phyloP scores from a whole-genome alignment of 352 stramenopile species.

The Globisporangium echinulatum region DNA sequence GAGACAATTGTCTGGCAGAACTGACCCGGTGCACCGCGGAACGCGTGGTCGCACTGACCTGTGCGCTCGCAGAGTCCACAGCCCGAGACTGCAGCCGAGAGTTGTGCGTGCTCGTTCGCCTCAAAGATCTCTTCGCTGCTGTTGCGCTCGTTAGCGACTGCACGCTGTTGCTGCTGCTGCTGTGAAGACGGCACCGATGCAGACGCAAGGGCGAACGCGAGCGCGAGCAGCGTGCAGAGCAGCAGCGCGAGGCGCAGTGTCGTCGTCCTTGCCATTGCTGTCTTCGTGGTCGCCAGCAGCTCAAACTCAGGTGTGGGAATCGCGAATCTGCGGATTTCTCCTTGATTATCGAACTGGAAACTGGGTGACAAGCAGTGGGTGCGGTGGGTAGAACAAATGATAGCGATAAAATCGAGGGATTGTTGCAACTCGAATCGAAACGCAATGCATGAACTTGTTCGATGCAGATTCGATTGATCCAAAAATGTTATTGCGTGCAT shows the following conservation, averaged over 20 bases:
- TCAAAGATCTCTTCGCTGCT: constrained; percentile 15
- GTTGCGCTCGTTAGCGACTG: too few relatives aligned
- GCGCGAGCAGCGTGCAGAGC: constrained; percentile 3
- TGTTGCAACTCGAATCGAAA: too few relatives aligned
- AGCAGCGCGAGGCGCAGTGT: constrained; percentile 12
- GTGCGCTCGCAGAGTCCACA: constrained; percentile 57
- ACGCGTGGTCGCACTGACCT: constrained; percentile 55
- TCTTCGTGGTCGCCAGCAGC: too few relatives aligned
- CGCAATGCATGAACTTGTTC: too few relatives aligned
- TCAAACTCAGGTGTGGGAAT: neutral
- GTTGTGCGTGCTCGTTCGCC: constrained; percentile 24
- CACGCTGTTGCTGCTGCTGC: constrained; percentile 2
- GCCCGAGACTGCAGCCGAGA: constrained; percentile 45
- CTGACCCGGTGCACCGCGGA: constrained; percentile 45
- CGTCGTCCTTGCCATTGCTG: constrained; percentile 3
- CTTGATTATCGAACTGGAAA: neutral
- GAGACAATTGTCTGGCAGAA: constrained; percentile 57
- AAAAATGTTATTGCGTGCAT: too few relatives aligned
- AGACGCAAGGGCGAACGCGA: neutral
- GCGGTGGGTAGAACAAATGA: too few relatives aligned
- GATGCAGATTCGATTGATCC: too few relatives aligned
- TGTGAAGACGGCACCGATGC: neutral
- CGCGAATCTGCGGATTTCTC: neutral
- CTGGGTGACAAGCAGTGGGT: too few relatives aligned
- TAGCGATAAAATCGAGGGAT: too few relatives aligned